Evolutionary conservation across 2,329 filamentous ascomycete species (phyloP), one percentile per base, ranked within the genome.

Genomic region (Pestalotiopsis sp.): DNA sequence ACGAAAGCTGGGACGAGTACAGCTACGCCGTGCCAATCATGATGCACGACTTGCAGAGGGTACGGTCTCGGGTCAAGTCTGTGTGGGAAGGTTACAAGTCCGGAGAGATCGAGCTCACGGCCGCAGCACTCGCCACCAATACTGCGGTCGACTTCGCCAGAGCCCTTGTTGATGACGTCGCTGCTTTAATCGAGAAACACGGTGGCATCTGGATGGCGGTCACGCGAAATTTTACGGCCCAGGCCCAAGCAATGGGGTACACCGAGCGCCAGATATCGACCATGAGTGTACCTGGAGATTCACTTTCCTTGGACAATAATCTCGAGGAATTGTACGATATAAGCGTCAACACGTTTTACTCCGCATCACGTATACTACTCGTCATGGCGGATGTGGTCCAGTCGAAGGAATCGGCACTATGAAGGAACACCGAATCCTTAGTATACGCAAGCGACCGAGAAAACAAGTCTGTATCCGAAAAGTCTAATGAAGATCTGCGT

Each of bases 121-220:
- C 78, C 5, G 77, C 76, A 1, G 77, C 80, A n/a, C 68, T 83
- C 23, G 75, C 79, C 0, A 81, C 80, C 12, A 79, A 82, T 56
- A 80, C 80, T 1, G 80, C 77, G 13, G 74, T 80, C 14, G 73
- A 76, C 6, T 73, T 83, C 1, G 79, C 77, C 1, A 73, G 76
- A 2, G 71, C 73, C 36, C 68, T 81, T 65, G 79, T 78, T 41
- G 75, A 79, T 0, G 76, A 79, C 1, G 72, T 79, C 0, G 7
- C 65, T 0, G 76, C 76, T 0, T 31, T 77, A 14, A 67, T 80
- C 5, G 60, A 75, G 3, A 27, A 60, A 0, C 66, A 75, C 6
- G 73, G 75, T 0, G 77, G 76, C 12, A 31, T 74, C 38, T 60
- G 58, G 27, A 25, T n/a, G 2, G 69, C 79, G 60, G 66, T 76